Evolutionary conservation across 108 stramenopile genomes (phyloP), one percentile per base, ranked within the genome.

Genomic region (Skeletonema menzelii): DNA sequence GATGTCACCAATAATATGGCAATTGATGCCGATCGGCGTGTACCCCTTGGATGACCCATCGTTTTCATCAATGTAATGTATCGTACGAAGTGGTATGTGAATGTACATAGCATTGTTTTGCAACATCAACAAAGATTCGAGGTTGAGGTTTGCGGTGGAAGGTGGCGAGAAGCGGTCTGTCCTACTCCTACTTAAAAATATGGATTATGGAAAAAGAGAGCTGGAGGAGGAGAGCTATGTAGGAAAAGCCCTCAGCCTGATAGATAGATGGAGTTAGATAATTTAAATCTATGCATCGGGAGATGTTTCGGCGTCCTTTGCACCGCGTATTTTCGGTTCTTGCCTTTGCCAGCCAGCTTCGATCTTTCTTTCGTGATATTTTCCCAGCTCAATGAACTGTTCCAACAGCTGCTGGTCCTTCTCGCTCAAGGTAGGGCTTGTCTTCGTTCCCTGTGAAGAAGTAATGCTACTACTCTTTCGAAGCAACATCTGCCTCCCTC

Each of bases 311-410:
- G n/a, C 1, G 2, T 31, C 38, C 40, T 53, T 65, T 12, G 71
- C 73, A 19, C 73, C 56, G 27, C 65, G 56, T 56, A 57, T 77
- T 37, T 77, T 77, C 22, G 63, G 67, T 17, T 26, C 35, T 40
- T 77, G 76, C 63, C 70, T 77, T 22, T 57, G 13, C 37, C 49
- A 77, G 1, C 76, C 70, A 49, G 70, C 28, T n/a, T 57, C 40
- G 6, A 77, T 72, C 53, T 69, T 68, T 10, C 56, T 58, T 2
- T 71, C 70, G 19, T 76, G 75, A 44, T 20, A 35, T 38, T 58
- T 61, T 10, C 69, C 44, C 15, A 70, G 28, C 34, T 70, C 44
- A 12, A 62, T 69, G 31, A 70, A 70, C 28, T 70, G 62, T 13
- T 6, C 22, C 30, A 70, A 19, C 59, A 76, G 30, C 62, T 46